Percentiles rank a stretch among this genome's conserved stretches.
Evolutionary conservation across 139 green algal genomes (phyloP).

Genomic region (Auxenochlorella pyrenoidosa): DNA sequence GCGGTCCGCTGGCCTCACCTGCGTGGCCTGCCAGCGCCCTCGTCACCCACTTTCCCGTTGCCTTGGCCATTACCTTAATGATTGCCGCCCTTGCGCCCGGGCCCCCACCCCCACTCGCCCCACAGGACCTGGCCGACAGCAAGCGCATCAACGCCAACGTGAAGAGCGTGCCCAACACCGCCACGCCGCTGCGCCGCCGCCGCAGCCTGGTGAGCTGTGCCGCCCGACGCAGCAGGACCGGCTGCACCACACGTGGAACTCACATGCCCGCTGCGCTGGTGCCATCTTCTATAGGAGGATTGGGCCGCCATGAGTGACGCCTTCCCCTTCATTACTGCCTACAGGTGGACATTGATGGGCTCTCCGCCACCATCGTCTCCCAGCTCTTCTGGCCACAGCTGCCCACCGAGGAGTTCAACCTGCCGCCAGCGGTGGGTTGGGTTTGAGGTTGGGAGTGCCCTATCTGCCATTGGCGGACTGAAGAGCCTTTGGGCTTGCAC

Average conservation of each 20-base stretch:
- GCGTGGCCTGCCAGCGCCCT: no score
- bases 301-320: no score
- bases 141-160: constrained; percentile 90
- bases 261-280: no score
- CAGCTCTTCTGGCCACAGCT: constrained; percentile 90
- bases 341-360: constrained; percentile 13
- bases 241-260: no score
- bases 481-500: neutral
- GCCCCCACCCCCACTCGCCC: neutral
- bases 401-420: constrained; percentile 54
- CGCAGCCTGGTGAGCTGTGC: neutral
- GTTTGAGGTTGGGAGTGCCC: neutral
- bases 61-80: neutral
- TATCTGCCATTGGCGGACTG: no score
- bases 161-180: constrained; percentile 13
- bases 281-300: no score
- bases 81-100: no score
- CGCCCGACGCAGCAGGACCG: no score
- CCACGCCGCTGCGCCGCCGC: constrained; percentile 24
- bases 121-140: constrained; percentile 92
- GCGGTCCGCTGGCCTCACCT: no score
- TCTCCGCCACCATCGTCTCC: constrained; percentile 81
- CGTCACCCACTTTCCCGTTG: neutral
- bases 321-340: neutral
- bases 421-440: constrained; percentile 60